Evolutionary conservation across 1,284 basidiomycete species (phyloP), one percentile per base, ranked within the genome.

Genomic region (Microbotryum silenes-acaulis): DNA sequence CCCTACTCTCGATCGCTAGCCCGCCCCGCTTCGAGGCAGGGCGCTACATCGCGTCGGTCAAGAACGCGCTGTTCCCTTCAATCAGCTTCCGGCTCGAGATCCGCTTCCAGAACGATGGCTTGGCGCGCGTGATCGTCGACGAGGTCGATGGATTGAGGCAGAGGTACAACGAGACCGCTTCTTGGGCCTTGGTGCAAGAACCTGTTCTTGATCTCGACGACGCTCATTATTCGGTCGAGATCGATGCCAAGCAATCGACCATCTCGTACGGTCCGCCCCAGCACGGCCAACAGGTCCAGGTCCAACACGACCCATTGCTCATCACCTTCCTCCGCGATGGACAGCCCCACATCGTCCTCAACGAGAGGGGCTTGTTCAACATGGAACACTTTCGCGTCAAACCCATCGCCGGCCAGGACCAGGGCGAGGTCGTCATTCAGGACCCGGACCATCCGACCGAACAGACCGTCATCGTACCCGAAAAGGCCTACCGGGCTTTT

Each of bases 341-440:
- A 5, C 62, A 73, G 27, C 85, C 88, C 61, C 88, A 96, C 72
- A 81, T 97, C 59, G 84, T 93, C 4, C 78, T 98, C 57, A 99
- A 99, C 72, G 91, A 90, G 12, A 82, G 86, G 49, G 87, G 88
- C 1, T 81, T 99, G 31, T 79, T 99, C 69, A 92, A 98, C 74
- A 92, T 98, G 90, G 96, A 99, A 74, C 96, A 98, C 76, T 97
- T 91, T 80, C 82, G 91, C 59, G 80, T 79, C 42, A 90, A 91
- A 76, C 29, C 56, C 1, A 56, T 69, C 56, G 61, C 60, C 21
- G 74, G 80, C 60, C 57, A 70, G 66, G 70, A 66, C 14, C 68
- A 69, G 16, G 67, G 66, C 20, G 69, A 70, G 59, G 54, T 68
- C 8, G 74, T 75, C 54, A 62, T 68, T 2, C 58, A 74, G 20